Evolutionary conservation across 768 basidiomycete species (phyloP), one percentile per base, ranked within the genome.

Genomic region (Clitopilus hobsonii): DNA sequence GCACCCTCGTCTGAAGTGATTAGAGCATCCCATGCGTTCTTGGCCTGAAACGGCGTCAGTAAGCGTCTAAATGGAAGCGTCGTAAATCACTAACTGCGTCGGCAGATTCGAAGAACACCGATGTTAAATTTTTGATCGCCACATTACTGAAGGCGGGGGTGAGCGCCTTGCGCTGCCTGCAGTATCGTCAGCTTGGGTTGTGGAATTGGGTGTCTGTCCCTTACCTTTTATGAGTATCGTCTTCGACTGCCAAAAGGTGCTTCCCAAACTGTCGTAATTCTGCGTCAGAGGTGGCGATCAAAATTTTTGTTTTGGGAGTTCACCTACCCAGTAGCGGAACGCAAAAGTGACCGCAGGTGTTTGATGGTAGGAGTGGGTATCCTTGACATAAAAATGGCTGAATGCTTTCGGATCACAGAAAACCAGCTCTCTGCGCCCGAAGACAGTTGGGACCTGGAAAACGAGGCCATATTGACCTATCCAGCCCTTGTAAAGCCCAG

Each of bases 181-280:
- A 23, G 7, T 7, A 11, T 23, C 4, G 6, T 18, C 26, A 24
- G 10, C 10, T 5, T 28, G 10, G 2, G 26, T 38, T 23, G 27
- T 13, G 24, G 22, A 18, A 18, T 51, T 1, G 8, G 8, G 10
- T 14, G 1, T 18, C 4, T 23, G 11, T 23, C 30, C 41, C 47
- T 18, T 26, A 73, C 79, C 73, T 69, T 50, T 67, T 72, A 61
- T 81, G 79, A 38, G 49, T 65, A 23, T 80, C 78, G 14, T 75
- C 77, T 51, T 71, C 72, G 10, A 73, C 69, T 59, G 69, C 69
- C 14, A 79, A 56, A 18, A 80, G 57, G 5, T 72, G 69, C 27
- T 61, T 65, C 6, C 77, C 78, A 13, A 73, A 57, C 60, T 63
- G 36, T 5, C 13, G 23, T 13, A 16, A 50, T 4, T 5, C 26